Evolutionary conservation across 1,284 basidiomycete genomes (phyloP).

Genomic region (Abortiporus biennis): DNA sequence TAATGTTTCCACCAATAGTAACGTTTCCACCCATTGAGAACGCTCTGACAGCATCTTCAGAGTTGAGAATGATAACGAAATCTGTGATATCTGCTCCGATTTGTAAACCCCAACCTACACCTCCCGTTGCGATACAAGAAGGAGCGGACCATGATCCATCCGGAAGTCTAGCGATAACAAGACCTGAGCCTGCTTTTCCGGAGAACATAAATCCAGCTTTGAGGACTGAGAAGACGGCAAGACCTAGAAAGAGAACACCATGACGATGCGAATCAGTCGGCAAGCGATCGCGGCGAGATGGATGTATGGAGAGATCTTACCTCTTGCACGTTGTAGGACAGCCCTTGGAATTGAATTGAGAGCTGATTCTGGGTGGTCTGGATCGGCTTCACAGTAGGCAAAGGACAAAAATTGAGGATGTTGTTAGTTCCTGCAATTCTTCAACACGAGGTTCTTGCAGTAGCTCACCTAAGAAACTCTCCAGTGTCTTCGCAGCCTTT

Average conservation of each 20-base stretch:
- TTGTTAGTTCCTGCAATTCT: background rate
- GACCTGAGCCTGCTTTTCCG: constrained; percentile 90
- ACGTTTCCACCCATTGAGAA: constrained; percentile 96
- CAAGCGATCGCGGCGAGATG: no score
- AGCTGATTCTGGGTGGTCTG: constrained; percentile 82
- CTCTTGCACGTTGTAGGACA: constrained; percentile 85
- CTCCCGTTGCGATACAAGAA: constrained; percentile 96
- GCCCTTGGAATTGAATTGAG: constrained; percentile 95
- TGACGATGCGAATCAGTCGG: constrained; percentile 3
- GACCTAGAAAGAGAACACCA: constrained; percentile 60
- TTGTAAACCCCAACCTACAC: constrained; percentile 94
- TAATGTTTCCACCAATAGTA: constrained; percentile 88
- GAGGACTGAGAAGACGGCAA: constrained; percentile 94
- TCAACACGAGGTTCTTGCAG: background rate
- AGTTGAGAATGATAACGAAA: constrained; percentile 94
- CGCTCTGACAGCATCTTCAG: constrained; percentile 91
- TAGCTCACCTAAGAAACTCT: constrained; percentile 83
- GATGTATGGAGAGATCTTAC: constrained; percentile 38
- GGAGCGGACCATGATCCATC: constrained; percentile 98
- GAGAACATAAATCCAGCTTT: constrained; percentile 96
- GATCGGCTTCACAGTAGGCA: no score
- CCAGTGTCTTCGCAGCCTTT: constrained; percentile 88
- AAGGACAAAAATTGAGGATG: background rate
- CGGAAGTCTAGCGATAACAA: constrained; percentile 91
- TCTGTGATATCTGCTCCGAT: constrained; percentile 88